phyloP scores from a whole-genome alignment of 306 rosid species.

The Cucurbita ficifolia region DNA sequence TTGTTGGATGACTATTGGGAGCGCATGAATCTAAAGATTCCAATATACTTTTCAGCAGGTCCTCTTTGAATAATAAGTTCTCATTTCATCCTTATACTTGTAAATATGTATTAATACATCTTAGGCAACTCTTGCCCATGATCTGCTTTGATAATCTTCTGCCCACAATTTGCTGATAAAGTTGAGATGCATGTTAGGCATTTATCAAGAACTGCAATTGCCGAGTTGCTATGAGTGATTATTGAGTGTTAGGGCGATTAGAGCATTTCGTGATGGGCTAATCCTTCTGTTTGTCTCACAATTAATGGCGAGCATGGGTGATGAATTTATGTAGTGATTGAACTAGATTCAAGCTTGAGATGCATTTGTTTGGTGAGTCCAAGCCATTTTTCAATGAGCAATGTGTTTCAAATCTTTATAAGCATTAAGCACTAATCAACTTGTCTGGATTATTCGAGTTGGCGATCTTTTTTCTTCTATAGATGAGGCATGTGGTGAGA shows the following conservation, averaged over 20 bases:
- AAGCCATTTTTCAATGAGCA: not conserved
- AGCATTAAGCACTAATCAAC: too few relatives aligned
- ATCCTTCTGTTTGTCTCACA: not conserved
- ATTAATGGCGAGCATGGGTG: not conserved
- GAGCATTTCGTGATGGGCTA: not conserved
- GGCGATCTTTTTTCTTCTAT: too few relatives aligned
- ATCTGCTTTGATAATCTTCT: not conserved
- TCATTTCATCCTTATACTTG: not conserved
- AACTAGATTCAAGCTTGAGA: not conserved
- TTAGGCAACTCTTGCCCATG: not conserved
- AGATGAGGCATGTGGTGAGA: too few relatives aligned
- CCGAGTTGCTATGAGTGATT: not conserved
- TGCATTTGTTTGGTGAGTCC: not conserved
- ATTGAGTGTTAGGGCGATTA: not conserved
- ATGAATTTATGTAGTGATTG: not conserved
- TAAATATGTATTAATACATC: not conserved
- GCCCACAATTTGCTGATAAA: not conserved
- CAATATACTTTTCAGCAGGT: constrained; percentile 92
- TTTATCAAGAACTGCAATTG: not conserved
- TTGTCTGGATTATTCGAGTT: too few relatives aligned
- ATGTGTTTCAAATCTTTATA: not conserved
- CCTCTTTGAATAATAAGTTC: not conserved
- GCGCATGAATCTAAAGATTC: constrained; percentile 85
- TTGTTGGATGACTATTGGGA: constrained; percentile 94
- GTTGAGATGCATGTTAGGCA: not conserved